Base-by-base conservation (phyloP, 1,284 basidiomycete species). In the Cerioporus squamosus region DNA sequence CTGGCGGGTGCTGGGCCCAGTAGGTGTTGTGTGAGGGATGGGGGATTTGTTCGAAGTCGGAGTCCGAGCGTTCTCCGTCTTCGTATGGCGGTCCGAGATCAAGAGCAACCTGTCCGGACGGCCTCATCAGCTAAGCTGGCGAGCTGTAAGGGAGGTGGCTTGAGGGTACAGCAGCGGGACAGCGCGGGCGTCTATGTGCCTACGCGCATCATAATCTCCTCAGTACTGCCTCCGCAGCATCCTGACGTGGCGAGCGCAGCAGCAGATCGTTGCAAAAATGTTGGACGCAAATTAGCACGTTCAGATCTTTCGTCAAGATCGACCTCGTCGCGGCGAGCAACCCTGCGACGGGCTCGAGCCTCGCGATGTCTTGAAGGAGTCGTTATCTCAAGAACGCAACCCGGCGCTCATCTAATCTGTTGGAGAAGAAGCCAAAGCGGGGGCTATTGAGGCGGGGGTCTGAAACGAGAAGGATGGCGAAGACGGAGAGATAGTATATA, bases 11-110 rank as follows among this genome's bases (percentile, higher is more conserved):
- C 31, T 60, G 57, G 38, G 70, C 50, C 77, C 72, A 78, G 68
- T 70, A 73, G 60, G 65, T 70, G 68, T 69, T 68, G 69, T 64
- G 72, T 65, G 63, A 70, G 40, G 88, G 87, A 66, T 91, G 84
- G 26, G 79, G 70, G 61, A 90, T 76, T 70, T 91, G 82, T 75
- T 91, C 87, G 72, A 89, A 91, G 60, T 89, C 88, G 61, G 84
- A 85, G 53, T 86, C 85, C 18, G 74, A 72, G 59, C 66, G 69
- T 23, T 72, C 65, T 23, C 71, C 72, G 60, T 60, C 68, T 47
- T 70, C 64, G 44, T 79, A 77, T 63, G 81, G 80, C 63, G 82
- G 77, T 67, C 84, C 87, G 74, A 92, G 82, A 72, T 90, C 85
- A 64, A 93, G 80, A 69, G 86, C 79, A 64, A 90, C 79, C 72